Conservation (phyloP, 352 stramenopile genomes). For the Phytophthora cactorum region DNA sequence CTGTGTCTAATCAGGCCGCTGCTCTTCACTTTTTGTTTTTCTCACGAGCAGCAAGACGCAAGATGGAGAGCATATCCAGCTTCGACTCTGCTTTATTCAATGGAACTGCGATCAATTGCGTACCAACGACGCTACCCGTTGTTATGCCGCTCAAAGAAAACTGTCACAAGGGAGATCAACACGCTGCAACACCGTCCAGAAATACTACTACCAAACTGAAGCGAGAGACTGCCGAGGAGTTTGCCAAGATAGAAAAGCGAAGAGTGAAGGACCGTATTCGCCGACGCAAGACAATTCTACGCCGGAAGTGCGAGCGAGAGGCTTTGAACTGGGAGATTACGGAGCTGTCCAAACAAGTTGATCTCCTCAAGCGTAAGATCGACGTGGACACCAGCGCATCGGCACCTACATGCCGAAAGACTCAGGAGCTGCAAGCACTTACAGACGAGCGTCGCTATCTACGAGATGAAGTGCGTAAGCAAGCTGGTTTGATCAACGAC, state of each 20-base stretch:
- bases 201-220: background rate
- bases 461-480: slow-evolving; percentile 9
- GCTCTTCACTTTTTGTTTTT: too few species aligned
- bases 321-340: slow-evolving; percentile 4
- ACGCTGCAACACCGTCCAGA: too few species aligned
- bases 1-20: too few species aligned
- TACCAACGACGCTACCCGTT: too few species aligned
- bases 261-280: slow-evolving; percentile 21
- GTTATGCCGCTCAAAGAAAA: too few species aligned
- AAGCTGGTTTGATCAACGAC: background rate
- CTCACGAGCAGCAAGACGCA: too few species aligned
- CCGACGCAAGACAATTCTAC: background rate
- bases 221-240: background rate
- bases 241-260: slow-evolving; percentile 3
- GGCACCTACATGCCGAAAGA: background rate
- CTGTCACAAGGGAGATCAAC: too few species aligned
- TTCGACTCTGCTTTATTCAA: too few species aligned
- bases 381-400: background rate
- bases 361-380: background rate
- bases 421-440: background rate
- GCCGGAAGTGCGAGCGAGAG: slow-evolving; percentile 13
- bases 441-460: slow-evolving; percentile 9
- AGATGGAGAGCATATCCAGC: too few species aligned
- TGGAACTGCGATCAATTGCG: too few species aligned
- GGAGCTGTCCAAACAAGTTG: slow-evolving; percentile 6